Evolutionary conservation across 2,329 filamentous ascomycete genomes (phyloP).

Genomic region (Pochonia chlamydosporia): DNA sequence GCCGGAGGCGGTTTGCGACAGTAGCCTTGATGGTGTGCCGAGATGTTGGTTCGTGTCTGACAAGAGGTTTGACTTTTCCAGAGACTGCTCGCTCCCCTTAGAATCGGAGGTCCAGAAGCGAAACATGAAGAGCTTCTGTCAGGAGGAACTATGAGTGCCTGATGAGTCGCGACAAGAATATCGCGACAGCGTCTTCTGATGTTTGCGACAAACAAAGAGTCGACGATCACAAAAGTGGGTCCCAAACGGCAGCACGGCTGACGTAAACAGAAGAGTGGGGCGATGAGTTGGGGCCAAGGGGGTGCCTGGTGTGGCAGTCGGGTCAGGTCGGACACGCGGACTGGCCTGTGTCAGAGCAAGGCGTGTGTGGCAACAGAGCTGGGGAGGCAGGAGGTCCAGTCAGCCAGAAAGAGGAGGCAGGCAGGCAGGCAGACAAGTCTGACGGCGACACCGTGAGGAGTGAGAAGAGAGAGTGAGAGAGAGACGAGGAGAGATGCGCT

Average conservation of each 20-base stretch:
- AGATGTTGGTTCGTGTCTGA: slow-evolving; percentile 25
- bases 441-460: slow-evolving; percentile 5
- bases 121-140: slow-evolving; percentile 50
- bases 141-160: slow-evolving; percentile 15
- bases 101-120: slow-evolving; percentile 55
- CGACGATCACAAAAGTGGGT: slow-evolving; percentile 1
- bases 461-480: slow-evolving; percentile 7
- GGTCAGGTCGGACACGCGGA: slow-evolving; percentile 16
- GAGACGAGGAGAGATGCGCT: slow-evolving; percentile 7
- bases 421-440: not conserved
- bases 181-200: slow-evolving; percentile 7
- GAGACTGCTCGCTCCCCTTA: slow-evolving; percentile 49
- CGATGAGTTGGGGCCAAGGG: slow-evolving; percentile 10
- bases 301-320: slow-evolving; percentile 11
- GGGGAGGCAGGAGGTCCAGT: not conserved
- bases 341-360: slow-evolving; percentile 5
- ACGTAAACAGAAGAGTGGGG: slow-evolving; percentile 25
- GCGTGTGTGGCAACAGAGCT: slow-evolving; percentile 3
- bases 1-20: not conserved
- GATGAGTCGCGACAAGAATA: slow-evolving; percentile 14
- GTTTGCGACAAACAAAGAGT: slow-evolving; percentile 9
- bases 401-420: slow-evolving; percentile 3
- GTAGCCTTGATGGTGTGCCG: not conserved
- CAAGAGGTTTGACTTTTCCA: slow-evolving; percentile 20
- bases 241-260: no score